Evolutionary conservation across 257 asterid species (phyloP), one percentile per base, ranked within the genome.

Genomic region (Paraleonurus japonicus): DNA sequence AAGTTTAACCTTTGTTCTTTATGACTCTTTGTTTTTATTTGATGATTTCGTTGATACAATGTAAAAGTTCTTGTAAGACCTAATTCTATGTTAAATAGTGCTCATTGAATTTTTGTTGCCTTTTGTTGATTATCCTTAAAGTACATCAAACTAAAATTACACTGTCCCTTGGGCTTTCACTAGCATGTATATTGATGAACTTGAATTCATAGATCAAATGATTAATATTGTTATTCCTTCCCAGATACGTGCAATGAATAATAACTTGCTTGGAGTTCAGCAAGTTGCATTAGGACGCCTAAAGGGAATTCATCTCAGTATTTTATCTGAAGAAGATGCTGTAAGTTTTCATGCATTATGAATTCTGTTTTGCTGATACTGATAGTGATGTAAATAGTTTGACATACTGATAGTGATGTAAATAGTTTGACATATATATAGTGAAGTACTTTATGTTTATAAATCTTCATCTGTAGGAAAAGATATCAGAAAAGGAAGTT

Each of bases 271-370:
- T 70, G 70, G 72, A 60, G 85, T 76, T 74, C 86, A 75, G 77
- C 89, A 76, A 75, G 86, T 79, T 73, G 61, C 82, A 15, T 65
- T 78, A 47, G 92, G 83, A 50, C 69, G 78, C 28, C 74, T 92
- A 74, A 88, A 30, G 83, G 88, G 92, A 67, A 77, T 95, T 70
- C 78, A 5, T 74, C 86, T 95, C 50, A 64, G 66, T 74, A 88
- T 88, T 69, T 78, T 95, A 70, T 79, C 96, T 1, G 90, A 85
- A 79, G 81, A 83, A 54, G 99, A 92, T 72, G 96, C 97, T 7
- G 99, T 95, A 83, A 85, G 97, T 79, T 67, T 62, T 67, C 64
- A 20, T 63, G 45, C 20, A 55, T 80, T 39, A 16, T 61, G 17
- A 28, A 41, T 26, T 17, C 24, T 70, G 22, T 76, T 39, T 43